Base-by-base conservation (phyloP, 1,284 basidiomycete species). In the Trametes hirsuta region DNA sequence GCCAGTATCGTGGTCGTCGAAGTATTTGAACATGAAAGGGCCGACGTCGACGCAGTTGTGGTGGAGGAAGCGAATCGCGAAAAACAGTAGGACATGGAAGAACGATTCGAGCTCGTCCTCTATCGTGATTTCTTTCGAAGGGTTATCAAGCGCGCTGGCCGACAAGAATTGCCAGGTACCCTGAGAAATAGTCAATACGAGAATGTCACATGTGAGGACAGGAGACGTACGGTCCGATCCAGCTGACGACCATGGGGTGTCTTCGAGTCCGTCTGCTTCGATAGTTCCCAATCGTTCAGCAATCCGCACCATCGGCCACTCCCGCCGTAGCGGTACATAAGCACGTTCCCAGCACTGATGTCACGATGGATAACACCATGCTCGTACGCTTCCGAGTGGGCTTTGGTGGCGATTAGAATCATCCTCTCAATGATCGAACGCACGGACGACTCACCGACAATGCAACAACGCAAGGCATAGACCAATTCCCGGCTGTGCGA, bases 131-230 rank as follows among this genome's bases (percentile, higher is more conserved):
- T n/a, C 6, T 10, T 50, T 39, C 5, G 36, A 9, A 6, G n/a
- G 21, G 2, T 6, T 0, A 5, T 39, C 11, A 1, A 50, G 22
- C 9, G 48, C 36, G 11, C 3, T 6, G 0, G n/a, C 48, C 3
- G 48, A 50, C 48, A 50, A 15, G 48, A 50, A 50, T 9, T 50
- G 48, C 48, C 48, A 50, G 6, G 48, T 50, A 14, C 48, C 48
- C 48, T 50, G 8, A 4, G 10, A 10, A 9, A 40, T 10, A 5
- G 3, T 6, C n/a, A n/a, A 10, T 4, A 21, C 15, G 4, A 30
- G 36, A 9, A 48, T 9, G 6, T 15, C 2, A 21, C 15, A 21
- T 21, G 3, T 1, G 12, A 34, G 4, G n/a, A 6, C 6, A 30
- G 4, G 30, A 34, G 6, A 18, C 36, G 8, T 24, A 50, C 48